phyloP scores from a whole-genome alignment of 2,329 filamentous ascomycete genomes.

The Clathrospora elynae region DNA sequence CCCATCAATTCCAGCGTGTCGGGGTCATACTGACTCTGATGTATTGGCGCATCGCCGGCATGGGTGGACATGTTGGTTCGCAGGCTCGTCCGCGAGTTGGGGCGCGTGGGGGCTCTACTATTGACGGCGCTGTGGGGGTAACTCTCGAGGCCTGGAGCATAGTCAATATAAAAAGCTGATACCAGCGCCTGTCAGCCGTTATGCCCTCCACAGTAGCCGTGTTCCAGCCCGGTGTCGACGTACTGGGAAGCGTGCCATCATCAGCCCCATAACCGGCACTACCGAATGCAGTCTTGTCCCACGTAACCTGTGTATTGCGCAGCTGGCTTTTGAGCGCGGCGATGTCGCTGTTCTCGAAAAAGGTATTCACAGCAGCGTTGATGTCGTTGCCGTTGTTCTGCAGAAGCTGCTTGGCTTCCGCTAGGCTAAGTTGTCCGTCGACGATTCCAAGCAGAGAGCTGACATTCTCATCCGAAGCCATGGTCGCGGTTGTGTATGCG shows the following conservation, averaged over 20 bases:
- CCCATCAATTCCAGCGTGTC: too few relatives aligned
- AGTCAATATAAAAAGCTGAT: constrained; percentile 45
- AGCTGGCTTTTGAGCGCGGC: constrained; percentile 26
- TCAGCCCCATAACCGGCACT: constrained; percentile 41
- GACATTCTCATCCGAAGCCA: constrained; percentile 20
- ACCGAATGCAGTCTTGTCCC: constrained; percentile 40
- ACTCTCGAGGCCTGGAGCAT: constrained; percentile 37
- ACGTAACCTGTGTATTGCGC: constrained; percentile 30
- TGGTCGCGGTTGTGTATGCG: constrained; percentile 3
- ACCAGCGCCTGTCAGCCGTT: constrained; percentile 21
- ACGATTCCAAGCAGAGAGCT: constrained; percentile 15
- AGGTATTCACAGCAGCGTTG: constrained; percentile 31
- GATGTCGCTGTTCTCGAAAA: constrained; percentile 24
- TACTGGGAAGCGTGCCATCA: constrained; percentile 35
- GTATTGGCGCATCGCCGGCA: constrained; percentile 38
- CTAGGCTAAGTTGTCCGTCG: constrained; percentile 20
- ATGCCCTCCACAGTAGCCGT: constrained; percentile 4
- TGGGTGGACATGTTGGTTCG: constrained; percentile 38
- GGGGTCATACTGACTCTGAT: constrained; percentile 45
- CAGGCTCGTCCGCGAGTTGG: constrained; percentile 44
- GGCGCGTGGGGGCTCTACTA: constrained; percentile 45
- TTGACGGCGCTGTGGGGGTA: constrained; percentile 39
- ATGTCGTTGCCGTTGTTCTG: constrained; percentile 35
- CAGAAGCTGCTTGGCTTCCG: constrained; percentile 25
- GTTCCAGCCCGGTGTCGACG: constrained; percentile 13